Evolutionary conservation across 768 basidiomycete species (phyloP), one percentile per base, ranked within the genome.

Genomic region (Serpula lacrymans): DNA sequence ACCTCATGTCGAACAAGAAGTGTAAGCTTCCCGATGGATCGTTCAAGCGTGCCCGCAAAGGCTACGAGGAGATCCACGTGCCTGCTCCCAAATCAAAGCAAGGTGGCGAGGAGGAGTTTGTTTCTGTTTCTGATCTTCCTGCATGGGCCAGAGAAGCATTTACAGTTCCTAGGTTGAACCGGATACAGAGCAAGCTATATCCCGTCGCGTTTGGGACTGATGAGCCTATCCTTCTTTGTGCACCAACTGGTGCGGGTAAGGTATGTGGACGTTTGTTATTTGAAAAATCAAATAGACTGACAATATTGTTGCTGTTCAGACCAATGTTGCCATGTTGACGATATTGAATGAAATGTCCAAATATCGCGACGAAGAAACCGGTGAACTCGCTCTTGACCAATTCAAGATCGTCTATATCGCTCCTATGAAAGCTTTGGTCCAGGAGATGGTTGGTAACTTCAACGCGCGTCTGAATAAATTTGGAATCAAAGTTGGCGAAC

Each of bases 371-470:
- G 84, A 86, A 31, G 72, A 71, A 13, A 86, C 88, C 0, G 89
- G 89, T 26, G 62, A 65, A 8, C 88, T 96, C 55, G 88, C 92
- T 54, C 74, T 93, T 24, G 84, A 88, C 46, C 69, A 86, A 0
- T 96, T 98, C 79, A 99, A 99, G 67, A 87, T 96, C 40, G 82
- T 99, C 50, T 99, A 98, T 60, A 81, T 99, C 37, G 95, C 96
- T 0, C 96, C 95, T 3, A 99, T 99, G 96, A 99, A 99, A 63
- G 96, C 95, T 3, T 78, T 99, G 42, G 95, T 99, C 0, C 95
- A 98, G 58, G 96, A 99, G 64, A 93, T 95, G 85, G 96, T 98
- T 44, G 89, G 91, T 49, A 95, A 94, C 60, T 99, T 99, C 57
- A 74, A 75, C 24, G 68, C 78, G 6, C 84, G 95, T 4, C 80